phyloP scores from a whole-genome alignment of 495 filamentous ascomycete species.

The Copromyces sp. region DNA sequence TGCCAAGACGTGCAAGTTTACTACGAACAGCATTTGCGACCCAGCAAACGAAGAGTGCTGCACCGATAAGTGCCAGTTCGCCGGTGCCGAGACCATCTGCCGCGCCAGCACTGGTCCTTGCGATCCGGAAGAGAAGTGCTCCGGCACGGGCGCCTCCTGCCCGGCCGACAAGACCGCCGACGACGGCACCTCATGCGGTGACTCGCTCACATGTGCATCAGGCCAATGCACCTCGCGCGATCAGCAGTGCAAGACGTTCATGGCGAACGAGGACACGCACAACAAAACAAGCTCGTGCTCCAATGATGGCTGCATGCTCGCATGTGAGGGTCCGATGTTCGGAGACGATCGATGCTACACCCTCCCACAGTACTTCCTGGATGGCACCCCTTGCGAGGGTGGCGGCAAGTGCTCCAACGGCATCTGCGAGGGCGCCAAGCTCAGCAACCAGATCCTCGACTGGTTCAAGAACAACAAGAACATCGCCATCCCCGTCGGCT shows the following conservation, averaged over 20 bases:
- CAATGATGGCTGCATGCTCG: constrained; percentile 57
- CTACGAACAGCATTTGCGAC: constrained; percentile 65
- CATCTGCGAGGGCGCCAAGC: constrained; percentile 52
- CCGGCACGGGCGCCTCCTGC: constrained; percentile 61
- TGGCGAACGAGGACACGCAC: constrained; percentile 64
- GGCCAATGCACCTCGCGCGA: constrained; percentile 93
- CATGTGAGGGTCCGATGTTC: constrained; percentile 64
- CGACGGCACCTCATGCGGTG: constrained; percentile 61
- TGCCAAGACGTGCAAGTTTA: constrained; percentile 81
- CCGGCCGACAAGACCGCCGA: constrained; percentile 57
- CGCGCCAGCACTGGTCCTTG: constrained; percentile 67
- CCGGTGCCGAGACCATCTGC: constrained; percentile 58
- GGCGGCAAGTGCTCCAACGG: constrained; percentile 73
- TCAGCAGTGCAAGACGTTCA: constrained; percentile 76
- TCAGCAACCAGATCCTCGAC: constrained; percentile 47
- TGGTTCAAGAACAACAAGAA: constrained; percentile 65
- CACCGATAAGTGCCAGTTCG: constrained; percentile 58
- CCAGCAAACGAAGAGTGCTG: constrained; percentile 90
- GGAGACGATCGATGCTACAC: constrained; percentile 53
- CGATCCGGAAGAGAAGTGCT: constrained; percentile 76
- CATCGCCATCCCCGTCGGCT: constrained; percentile 64
- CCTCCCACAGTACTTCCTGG: constrained; percentile 87
- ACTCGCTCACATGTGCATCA: constrained; percentile 67
- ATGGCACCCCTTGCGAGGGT: constrained; percentile 79
- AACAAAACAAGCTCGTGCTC: constrained; percentile 82